phyloP scores from a whole-genome alignment of 1,284 basidiomycete genomes.

The Taiwanofungus camphoratus region DNA sequence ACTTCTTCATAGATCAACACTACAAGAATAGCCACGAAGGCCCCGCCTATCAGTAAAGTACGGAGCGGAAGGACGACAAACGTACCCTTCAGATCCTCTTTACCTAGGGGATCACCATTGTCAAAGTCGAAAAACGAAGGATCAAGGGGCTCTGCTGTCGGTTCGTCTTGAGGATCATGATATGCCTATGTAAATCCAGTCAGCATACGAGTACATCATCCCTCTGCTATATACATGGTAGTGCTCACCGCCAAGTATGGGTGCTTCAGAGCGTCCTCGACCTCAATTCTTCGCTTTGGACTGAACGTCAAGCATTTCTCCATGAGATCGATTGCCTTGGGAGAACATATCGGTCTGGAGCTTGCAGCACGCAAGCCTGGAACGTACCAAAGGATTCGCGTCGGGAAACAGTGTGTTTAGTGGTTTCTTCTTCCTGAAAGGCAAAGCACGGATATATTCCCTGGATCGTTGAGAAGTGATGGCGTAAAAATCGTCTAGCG shows the following conservation, averaged over 20 bases:
- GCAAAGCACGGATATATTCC: slow-evolving; percentile 90
- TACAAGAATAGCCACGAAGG: slow-evolving; percentile 19
- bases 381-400: slow-evolving; percentile 68
- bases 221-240: slow-evolving; percentile 7
- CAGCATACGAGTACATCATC: too few relatives aligned
- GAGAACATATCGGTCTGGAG: too few relatives aligned
- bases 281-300: slow-evolving; percentile 86
- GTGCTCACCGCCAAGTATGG: slow-evolving; percentile 79
- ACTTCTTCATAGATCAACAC: slow-evolving; percentile 61
- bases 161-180: slow-evolving; percentile 88
- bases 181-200: slow-evolving; percentile 58
- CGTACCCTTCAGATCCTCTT: slow-evolving; percentile 68
- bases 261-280: slow-evolving; percentile 85
- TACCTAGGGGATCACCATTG: slow-evolving; percentile 57
- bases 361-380: slow-evolving; percentile 1
- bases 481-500: slow-evolving; percentile 89
- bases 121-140: slow-evolving; percentile 92
- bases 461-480: slow-evolving; percentile 83
- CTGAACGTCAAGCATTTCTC: slow-evolving; percentile 90
- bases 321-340: slow-evolving; percentile 80
- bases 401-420: slow-evolving; percentile 74
- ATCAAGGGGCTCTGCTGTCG: slow-evolving; percentile 72
- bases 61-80: slow-evolving; percentile 2
- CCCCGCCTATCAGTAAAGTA: background rate
- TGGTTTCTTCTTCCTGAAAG: slow-evolving; percentile 83